These are phyloP conservation scores for Bipolaris oryzae DNA, from an alignment of 2,329 filamentous ascomycete species.

Conservation along the genomic window DNA sequence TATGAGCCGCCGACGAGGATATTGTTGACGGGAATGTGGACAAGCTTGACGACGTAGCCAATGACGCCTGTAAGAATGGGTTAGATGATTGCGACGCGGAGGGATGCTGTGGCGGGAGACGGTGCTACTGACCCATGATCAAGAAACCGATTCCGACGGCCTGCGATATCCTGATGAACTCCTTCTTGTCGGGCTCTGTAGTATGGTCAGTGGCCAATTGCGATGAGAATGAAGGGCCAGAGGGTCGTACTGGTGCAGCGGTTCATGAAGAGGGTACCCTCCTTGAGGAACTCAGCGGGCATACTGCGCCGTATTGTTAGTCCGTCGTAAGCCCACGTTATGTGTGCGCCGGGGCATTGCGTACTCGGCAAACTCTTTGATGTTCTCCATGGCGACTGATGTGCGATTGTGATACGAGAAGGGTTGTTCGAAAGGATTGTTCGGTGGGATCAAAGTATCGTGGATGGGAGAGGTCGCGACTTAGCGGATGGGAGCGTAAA, in stretches of 20 bases:
- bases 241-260: conserved; percentile 52
- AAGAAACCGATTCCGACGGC: conserved; percentile 60
- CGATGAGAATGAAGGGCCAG: too few relatives aligned
- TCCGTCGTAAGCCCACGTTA: background rate
- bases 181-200: conserved; percentile 51
- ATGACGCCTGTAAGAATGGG: conserved; percentile 48
- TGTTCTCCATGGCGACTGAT: conserved; percentile 65
- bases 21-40: conserved; percentile 62
- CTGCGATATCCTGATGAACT: conserved; percentile 55
- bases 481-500: conserved; percentile 24
- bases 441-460: background rate
- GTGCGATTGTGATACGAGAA: conserved; percentile 2
- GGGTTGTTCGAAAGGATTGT: conserved; percentile 12
- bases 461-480: conserved; percentile 23
- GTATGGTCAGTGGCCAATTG: conserved; percentile 35
- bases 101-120: background rate
- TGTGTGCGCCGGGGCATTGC: conserved; percentile 9
- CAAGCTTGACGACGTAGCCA: conserved; percentile 59
- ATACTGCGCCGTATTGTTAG: conserved; percentile 40
- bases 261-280: conserved; percentile 58
- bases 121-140: conserved; percentile 51
- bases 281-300: conserved; percentile 52
- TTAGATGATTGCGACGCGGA: background rate
- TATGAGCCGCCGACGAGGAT: conserved; percentile 56
- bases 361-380: conserved; percentile 71